These are phyloP conservation scores for Glaciozyma antarctica DNA, from an alignment of 768 basidiomycete species.

Conservation along the genomic window DNA sequence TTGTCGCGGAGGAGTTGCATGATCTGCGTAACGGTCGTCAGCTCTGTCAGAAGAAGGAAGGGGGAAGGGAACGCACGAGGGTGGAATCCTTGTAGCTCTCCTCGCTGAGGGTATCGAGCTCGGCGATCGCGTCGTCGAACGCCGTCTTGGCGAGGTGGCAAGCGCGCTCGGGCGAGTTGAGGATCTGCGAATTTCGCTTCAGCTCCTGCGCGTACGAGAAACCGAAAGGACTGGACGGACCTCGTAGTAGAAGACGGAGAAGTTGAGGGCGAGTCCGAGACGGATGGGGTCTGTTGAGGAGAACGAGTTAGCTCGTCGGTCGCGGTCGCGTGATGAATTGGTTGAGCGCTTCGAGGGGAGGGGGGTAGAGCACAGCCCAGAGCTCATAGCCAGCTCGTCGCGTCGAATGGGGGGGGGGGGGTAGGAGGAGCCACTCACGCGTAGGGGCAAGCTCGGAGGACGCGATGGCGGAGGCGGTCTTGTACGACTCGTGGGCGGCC, in stretches of 20 bases:
- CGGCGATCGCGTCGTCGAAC: conserved; percentile 76
- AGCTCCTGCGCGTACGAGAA: no score
- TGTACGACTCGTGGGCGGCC: conserved; percentile 94
- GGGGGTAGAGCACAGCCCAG: background rate
- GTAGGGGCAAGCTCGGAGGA: conserved; percentile 32
- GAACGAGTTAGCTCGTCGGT: background rate
- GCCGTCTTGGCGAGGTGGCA: conserved; percentile 82
- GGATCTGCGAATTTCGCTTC: conserved; percentile 45
- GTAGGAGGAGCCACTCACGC: background rate
- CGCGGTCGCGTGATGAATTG: conserved; percentile 48
- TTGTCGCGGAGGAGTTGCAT: conserved; percentile 88
- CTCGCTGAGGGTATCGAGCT: conserved; percentile 96
- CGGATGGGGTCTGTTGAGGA: conserved; percentile 80
- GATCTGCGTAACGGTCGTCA: conserved; percentile 15
- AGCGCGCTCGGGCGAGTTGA: conserved; percentile 95
- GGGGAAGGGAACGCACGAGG: conserved; percentile 53
- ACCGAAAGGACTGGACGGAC: no score
- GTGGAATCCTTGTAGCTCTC: conserved; percentile 99
- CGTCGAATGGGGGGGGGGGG: background rate
- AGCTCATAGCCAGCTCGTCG: background rate
- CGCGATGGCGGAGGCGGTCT: conserved; percentile 92
- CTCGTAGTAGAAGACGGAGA: conserved; percentile 99
- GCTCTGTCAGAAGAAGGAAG: conserved; percentile 40
- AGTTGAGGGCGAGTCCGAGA: conserved; percentile 95
- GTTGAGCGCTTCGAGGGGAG: no score